Base-by-base conservation (phyloP, 2,329 filamentous ascomycete genomes). In the Fusarium irregulare region DNA sequence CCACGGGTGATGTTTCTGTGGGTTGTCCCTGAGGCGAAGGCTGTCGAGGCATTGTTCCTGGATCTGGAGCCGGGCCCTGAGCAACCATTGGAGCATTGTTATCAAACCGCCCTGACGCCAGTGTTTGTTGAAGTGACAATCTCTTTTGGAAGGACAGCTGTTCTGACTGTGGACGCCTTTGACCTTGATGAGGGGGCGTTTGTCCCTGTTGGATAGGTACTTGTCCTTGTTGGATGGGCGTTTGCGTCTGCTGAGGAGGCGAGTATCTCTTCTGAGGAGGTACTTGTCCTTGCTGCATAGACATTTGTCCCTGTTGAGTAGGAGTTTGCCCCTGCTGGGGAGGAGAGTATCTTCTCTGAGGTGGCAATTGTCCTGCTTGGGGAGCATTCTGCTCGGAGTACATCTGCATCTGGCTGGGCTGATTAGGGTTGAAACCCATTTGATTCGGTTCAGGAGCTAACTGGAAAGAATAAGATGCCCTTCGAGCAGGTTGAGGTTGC, bases 381-480 rank as follows among this genome's bases (percentile, higher is more conserved):
- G 46, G 42, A 32, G 66, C 30, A 10, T 18, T 14, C n/a, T 65
- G 60, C 20, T 25, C 28, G 4, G 23, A 9, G n/a, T 63, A 57
- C 9, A 32, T 21, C 7, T 34, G 25, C 16, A 65, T 37, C 14
- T 57, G 62, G 14, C 25, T 18, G 4, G 49, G 20, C 20, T 65
- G 66, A 10, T 41, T 42, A 34, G 68, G 44, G 16, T 48, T 40
- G 11, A 27, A 46, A 16, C 25, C 27, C 30, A 60, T 56, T 3
- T 56, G 55, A 4, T 48, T 13, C 7, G 34, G 34, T 4, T 53
- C 50, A 48, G 41, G 28, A 23, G 60, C 55, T 12, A 37, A 3
- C 12, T 68, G 68, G 14, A 44, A 42, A 16, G 59, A 23, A 10
- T 71, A 60, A 25, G 42, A 42, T 20, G 49, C 51, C 9, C 34